Base-by-base conservation (phyloP, 345 rosid genomes). In the Anastatica hierochuntica region DNA sequence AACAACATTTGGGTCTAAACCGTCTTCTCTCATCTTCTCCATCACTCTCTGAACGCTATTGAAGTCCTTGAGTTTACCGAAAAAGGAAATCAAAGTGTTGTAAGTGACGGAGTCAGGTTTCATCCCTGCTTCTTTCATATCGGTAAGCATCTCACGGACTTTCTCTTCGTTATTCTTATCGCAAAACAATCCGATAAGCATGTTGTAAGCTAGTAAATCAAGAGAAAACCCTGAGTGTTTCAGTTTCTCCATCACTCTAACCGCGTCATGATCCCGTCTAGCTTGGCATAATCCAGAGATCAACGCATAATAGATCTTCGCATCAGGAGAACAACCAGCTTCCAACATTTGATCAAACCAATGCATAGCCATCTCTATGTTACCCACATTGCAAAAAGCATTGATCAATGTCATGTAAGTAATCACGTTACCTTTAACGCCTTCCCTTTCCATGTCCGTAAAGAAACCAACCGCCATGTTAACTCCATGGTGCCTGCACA, bases 401-500 rank as follows among this genome's bases (percentile, higher is more conserved):
- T 48, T 55, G 33, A 88, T 85, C 64, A 92, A 49, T 39, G 72
- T 64, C 8, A 75, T 74, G 62, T 78, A 83, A 21, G 81, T 78
- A 69, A 57, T 70, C 43, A 52, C 79, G 49, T 74, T 68, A 18
- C 74, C 78, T 66, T 40, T 54, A 58, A 79, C 15, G 18, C 95
- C 94, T 58, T 73, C 77, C 19, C 24, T 54, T 52, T 63, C 67
- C 88, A 74, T 72, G 50, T 88, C 71, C n/a, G 43, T 50, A 34
- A 83, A 63, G 67, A 79, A 77, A 57, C 44, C 40, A 43, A 79
- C 53, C 0, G 94, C 95, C 16, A 61, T 63, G 69, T 56, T 73
- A 42, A 75, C 67, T 69, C 79, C 78, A 42, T 85, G 80, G 62
- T 70, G 59, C 58, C 63, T 76, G 66, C 90, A 92, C 90, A 92